Base-by-base conservation (phyloP, 75 land plant species). In the Selaginella moellendorffii region DNA sequence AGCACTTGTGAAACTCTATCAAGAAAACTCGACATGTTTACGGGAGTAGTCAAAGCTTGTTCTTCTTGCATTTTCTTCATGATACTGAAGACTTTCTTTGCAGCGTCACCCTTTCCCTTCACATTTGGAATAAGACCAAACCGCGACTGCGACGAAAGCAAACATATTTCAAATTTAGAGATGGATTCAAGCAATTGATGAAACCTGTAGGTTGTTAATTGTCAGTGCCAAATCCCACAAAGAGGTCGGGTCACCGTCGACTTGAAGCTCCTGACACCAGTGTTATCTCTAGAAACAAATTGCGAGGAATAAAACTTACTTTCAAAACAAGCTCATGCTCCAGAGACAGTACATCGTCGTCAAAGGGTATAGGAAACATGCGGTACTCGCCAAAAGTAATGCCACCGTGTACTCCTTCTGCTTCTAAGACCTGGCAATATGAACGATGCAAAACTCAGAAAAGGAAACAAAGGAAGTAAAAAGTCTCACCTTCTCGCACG, bases 261-360 rank as follows among this genome's bases (percentile, higher is more conserved):
- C 91, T 64, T 73, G 69, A 66, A 67, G 77, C 61, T 89, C 99
- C 99, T 90, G 68, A 31, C 53, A 2, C 2, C 24, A 51, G 21
- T 26, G 26, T 46, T 23, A 65, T 53, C 61, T 29, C 36, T 29
- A 30, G 54, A 18, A 65, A 30, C 42, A 42, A 60, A 74, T 68
- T 30, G 21, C 1, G 61, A 36, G 18, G 9, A 69, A 26, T 59
- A 27, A 26, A 68, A 36, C 72, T 64, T 74, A 95, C 97, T 70
- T 81, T 85, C 24, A 65, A 80, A 14, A 85, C 76, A 42, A 72
- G 54, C 53, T 95, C 99, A 54, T 88, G 84, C 64, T 95, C 99
- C 76, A 89, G 83, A 53, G 99, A 95, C 19, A 95, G 61, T 5
- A 95, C 77, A 81, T 95, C 99, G 67, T 95, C 99, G 75, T 95